A percentile compares a stretch with the other conserved stretches of the same genome.
Conservation (phyloP, 108 stramenopile genomes). For the Cylindrotheca closterium region DNA sequence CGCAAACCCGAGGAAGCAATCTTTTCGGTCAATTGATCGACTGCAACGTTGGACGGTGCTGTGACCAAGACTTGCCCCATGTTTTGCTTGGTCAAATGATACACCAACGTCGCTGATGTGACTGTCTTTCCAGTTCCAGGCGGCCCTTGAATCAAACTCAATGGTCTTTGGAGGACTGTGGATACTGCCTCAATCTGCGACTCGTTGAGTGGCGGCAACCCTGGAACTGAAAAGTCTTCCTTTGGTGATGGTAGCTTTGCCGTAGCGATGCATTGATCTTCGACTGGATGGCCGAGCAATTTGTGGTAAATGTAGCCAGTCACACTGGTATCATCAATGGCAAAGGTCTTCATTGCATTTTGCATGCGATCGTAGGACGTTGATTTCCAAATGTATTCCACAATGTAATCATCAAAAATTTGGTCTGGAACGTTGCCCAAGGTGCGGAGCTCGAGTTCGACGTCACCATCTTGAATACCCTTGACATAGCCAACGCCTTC, state of each 20-base stretch:
- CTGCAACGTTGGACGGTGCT: constrained; percentile 97
- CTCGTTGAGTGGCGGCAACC: constrained; percentile 93
- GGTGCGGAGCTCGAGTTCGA: constrained; percentile 79
- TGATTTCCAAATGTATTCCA: constrained; percentile 98
- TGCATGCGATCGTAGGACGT: constrained; percentile 99
- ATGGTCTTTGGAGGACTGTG: constrained; percentile 88
- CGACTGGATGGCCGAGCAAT: constrained; percentile 95
- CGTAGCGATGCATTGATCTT: constrained; percentile 86
- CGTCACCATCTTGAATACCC: constrained; percentile 89
- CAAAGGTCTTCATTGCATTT: constrained; percentile 96
- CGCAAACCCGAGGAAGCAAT: constrained; percentile 95
- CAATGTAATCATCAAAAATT: constrained; percentile 87
- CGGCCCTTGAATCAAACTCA: constrained; percentile 96
- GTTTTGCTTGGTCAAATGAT: constrained; percentile 93
- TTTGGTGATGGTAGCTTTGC: constrained; percentile 58
- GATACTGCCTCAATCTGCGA: constrained; percentile 93
- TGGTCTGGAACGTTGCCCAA: constrained; percentile 69
- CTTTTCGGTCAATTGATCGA: constrained; percentile 98
- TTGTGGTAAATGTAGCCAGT: constrained; percentile 98
- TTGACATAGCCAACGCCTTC: constrained; percentile 92
- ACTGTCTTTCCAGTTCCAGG: constrained; percentile 98
- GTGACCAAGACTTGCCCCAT: constrained; percentile 96
- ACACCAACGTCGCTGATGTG: constrained; percentile 94
- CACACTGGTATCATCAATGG: constrained; percentile 95
- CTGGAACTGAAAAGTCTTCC: constrained; percentile 82